Evolutionary conservation across 768 basidiomycete genomes (phyloP).

Genomic region (Grammothele lineata): DNA sequence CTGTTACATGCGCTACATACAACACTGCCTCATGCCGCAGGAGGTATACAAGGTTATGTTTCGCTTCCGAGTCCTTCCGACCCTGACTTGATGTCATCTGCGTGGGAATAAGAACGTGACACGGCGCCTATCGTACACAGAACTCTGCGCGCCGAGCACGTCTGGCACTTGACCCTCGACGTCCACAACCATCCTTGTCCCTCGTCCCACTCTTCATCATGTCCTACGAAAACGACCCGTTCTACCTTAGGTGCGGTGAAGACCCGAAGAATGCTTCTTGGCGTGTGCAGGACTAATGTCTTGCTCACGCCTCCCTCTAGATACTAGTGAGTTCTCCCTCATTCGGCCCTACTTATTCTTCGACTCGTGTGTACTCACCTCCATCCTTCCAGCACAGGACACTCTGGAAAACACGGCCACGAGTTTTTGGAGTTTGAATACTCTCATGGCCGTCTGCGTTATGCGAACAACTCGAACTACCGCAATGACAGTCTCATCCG

Average conservation of each 20-base stretch:
- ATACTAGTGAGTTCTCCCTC: conserved; percentile 46
- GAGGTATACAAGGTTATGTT: too few relatives aligned
- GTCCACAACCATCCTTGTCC: background rate
- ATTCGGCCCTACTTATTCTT: too few relatives aligned
- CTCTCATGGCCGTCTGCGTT: conserved; percentile 91
- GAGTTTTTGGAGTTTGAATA: conserved; percentile 99
- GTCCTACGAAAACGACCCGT: conserved; percentile 67
- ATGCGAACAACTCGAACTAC: conserved; percentile 99
- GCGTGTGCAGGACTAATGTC: conserved; percentile 21
- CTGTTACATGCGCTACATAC: background rate
- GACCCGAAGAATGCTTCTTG: conserved; percentile 16
- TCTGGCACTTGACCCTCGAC: background rate
- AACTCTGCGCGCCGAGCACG: too few relatives aligned
- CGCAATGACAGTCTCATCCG: conserved; percentile 95
- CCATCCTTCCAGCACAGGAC: conserved; percentile 71
- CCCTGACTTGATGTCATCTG: too few relatives aligned
- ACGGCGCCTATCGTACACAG: too few relatives aligned
- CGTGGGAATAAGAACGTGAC: too few relatives aligned
- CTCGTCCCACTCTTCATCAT: conserved; percentile 22
- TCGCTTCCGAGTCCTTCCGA: too few relatives aligned
- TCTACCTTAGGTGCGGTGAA: conserved; percentile 72
- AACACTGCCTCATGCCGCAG: too few relatives aligned
- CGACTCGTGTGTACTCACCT: conserved; percentile 29
- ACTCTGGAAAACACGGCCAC: conserved; percentile 96
- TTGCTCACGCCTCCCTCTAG: conserved; percentile 28